Evolutionary conservation across 2,329 filamentous ascomycete species (phyloP).

Genomic region (Alternaria gaisen): DNA sequence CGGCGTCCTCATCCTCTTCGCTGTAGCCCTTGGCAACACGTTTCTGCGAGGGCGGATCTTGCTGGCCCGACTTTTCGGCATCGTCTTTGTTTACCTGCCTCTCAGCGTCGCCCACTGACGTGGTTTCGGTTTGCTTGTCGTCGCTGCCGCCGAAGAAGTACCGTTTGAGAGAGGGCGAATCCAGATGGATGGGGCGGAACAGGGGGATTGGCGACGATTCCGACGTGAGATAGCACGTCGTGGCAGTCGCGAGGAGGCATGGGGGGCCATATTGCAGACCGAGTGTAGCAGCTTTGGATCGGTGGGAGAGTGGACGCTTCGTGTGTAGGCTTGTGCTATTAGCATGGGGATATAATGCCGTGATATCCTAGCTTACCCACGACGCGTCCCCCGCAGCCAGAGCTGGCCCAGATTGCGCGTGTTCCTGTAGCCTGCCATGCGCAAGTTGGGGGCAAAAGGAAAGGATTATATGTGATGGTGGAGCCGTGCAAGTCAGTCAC

Average conservation of each 20-base stretch:
- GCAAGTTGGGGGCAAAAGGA: slow-evolving; percentile 4
- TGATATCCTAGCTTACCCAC: slow-evolving; percentile 30
- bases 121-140: slow-evolving; percentile 27
- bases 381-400: slow-evolving; percentile 41
- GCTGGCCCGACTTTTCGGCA: slow-evolving; percentile 33
- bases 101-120: slow-evolving; percentile 30
- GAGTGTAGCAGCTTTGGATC: slow-evolving; percentile 24
- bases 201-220: slow-evolving; percentile 24
- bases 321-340: slow-evolving; percentile 36
- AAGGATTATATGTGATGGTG: slow-evolving; percentile 1
- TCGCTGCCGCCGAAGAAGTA: slow-evolving; percentile 14
- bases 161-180: slow-evolving; percentile 41
- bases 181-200: slow-evolving; percentile 36
- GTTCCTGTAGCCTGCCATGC: slow-evolving; percentile 39
- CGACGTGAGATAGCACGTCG: slow-evolving; percentile 34
- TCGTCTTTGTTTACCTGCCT: slow-evolving; percentile 23
- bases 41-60: slow-evolving; percentile 48
- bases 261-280: slow-evolving; percentile 43
- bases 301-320: slow-evolving; percentile 18
- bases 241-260: slow-evolving; percentile 34
- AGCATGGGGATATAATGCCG: slow-evolving; percentile 9
- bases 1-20: slow-evolving; percentile 29
- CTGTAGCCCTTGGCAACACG: slow-evolving; percentile 38
- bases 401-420: slow-evolving; percentile 37
- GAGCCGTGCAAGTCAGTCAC: neutral